A percentile compares a stretch with the other conserved stretches of the same genome.
These are phyloP conservation scores for Iberis pinnata DNA, from an alignment of 345 rosid genomes.

Conservation along the genomic window DNA sequence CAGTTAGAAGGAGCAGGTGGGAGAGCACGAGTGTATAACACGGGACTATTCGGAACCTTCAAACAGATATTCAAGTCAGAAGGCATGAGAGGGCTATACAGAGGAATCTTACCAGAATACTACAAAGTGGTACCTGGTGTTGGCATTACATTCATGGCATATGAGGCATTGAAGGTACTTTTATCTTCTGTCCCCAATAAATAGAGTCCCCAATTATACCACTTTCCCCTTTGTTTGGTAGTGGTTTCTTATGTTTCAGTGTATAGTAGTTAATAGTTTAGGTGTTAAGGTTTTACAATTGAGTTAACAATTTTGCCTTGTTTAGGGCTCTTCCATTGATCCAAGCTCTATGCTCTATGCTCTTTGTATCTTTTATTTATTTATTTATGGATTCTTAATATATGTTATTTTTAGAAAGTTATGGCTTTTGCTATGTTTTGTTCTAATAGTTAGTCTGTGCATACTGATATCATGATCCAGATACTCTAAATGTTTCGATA, in stretches of 20 bases:
- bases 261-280: slow-evolving; percentile 25
- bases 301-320: slow-evolving; percentile 23
- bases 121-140: slow-evolving; percentile 94
- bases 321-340: slow-evolving; percentile 18
- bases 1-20: slow-evolving; percentile 96
- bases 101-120: slow-evolving; percentile 91
- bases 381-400: background rate
- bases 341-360: slow-evolving; percentile 16
- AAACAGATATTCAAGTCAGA: slow-evolving; percentile 54
- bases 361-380: background rate
- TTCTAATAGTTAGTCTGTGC: no score
- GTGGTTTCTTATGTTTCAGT: slow-evolving; percentile 2
- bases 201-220: slow-evolving; percentile 4
- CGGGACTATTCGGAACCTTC: slow-evolving; percentile 68
- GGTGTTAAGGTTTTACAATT: slow-evolving; percentile 14
- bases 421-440: background rate
- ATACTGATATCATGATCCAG: no score
- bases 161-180: slow-evolving; percentile 59
- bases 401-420: no score
- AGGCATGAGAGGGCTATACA: slow-evolving; percentile 77
- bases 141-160: slow-evolving; percentile 91
- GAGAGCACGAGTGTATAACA: slow-evolving; percentile 57
- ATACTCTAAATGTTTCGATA: no score
- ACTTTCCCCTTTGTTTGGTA: slow-evolving; percentile 6
- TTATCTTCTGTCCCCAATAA: slow-evolving; percentile 22